Conservation (phyloP, 2,329 filamentous ascomycete genomes). For the Fusarium albidum region DNA sequence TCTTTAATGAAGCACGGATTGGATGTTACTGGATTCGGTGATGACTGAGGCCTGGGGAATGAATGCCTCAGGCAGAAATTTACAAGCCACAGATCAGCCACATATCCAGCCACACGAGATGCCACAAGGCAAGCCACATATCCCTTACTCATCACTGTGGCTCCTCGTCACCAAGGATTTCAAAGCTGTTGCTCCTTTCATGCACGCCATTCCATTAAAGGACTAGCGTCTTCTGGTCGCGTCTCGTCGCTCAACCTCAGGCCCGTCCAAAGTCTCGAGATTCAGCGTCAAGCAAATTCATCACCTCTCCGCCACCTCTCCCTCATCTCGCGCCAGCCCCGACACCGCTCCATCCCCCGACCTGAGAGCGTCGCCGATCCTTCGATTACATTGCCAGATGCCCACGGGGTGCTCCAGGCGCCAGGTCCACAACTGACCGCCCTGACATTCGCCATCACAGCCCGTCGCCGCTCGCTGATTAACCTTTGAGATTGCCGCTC, state of each 20-base stretch:
- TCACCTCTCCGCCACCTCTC: conserved; percentile 31
- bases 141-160: conserved; percentile 29
- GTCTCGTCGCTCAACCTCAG: conserved; percentile 36
- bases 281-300: conserved; percentile 39
- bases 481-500: conserved; percentile 22
- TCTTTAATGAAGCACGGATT: neutral
- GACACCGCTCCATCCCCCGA: conserved; percentile 21
- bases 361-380: conserved; percentile 29
- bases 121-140: neutral
- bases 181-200: neutral
- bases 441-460: conserved; percentile 38
- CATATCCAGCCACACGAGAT: neutral
- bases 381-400: conserved; percentile 41
- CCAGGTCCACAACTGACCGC: conserved; percentile 44
- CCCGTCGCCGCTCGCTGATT: conserved; percentile 30
- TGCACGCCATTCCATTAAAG: neutral
- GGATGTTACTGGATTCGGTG: conserved; percentile 2
- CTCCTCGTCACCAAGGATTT: conserved; percentile 9
- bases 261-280: conserved; percentile 36
- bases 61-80: conserved; percentile 12
- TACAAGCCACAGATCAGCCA: no score
- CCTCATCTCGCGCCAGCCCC: conserved; percentile 32
- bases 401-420: conserved; percentile 45
- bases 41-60: neutral
- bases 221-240: conserved; percentile 26